Conservation (phyloP, 148 eudicot genomes). For the Camellia japonica region DNA sequence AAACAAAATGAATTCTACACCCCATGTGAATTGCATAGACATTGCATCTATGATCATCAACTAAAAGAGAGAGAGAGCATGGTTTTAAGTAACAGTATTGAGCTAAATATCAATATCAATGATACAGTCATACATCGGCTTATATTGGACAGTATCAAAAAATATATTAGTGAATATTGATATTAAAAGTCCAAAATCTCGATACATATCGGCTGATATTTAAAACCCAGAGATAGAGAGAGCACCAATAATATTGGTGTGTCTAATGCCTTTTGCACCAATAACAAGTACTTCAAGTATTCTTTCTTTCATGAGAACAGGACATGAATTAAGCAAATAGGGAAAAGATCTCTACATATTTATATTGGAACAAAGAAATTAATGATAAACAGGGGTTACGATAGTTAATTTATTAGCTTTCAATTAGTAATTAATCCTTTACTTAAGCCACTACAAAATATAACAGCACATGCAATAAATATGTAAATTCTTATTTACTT, state of each 20-base stretch:
- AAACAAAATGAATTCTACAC: not conserved
- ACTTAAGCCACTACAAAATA: not conserved
- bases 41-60: not conserved
- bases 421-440: slow-evolving; percentile 8
- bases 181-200: no score
- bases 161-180: no score
- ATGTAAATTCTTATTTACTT: not conserved
- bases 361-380: slow-evolving; percentile 5
- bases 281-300: slow-evolving; percentile 72
- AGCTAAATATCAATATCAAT: no score
- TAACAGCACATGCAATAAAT: slow-evolving; percentile 10
- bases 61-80: not conserved
- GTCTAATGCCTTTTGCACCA: slow-evolving; percentile 60
- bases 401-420: not conserved
- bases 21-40: no score
- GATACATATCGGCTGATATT: no score
- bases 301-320: slow-evolving; percentile 50
- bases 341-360: not conserved
- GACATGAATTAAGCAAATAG: not conserved
- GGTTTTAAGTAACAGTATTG: no score
- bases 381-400: not conserved
- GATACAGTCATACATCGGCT: no score
- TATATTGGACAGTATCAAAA: no score
- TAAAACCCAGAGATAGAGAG: not conserved
- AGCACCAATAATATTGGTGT: slow-evolving; percentile 54